Evolutionary conservation across 2,329 filamentous ascomycete species (phyloP).

Genomic region (Coccinonectria pachysandricola): DNA sequence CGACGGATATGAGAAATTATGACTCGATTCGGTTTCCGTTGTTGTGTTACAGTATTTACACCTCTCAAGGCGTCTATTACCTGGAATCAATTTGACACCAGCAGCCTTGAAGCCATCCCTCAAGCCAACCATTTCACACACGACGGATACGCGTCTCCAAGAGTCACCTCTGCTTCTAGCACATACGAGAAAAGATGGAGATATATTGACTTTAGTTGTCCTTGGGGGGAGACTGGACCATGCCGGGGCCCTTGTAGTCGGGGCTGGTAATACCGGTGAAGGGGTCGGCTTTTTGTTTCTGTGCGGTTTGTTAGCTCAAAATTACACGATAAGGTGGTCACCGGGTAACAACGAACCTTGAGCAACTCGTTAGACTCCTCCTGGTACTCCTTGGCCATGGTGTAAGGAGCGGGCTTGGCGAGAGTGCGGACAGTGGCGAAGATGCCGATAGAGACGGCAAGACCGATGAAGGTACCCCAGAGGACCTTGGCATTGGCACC

Average conservation of each 20-base stretch:
- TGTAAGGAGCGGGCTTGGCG: constrained; percentile 63
- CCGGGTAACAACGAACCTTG: constrained; percentile 48
- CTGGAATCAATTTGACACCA: constrained; percentile 23
- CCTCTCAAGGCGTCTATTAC: constrained; percentile 18
- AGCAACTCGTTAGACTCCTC: constrained; percentile 91
- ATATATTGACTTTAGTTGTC: constrained; percentile 29
- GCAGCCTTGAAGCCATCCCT: constrained; percentile 15
- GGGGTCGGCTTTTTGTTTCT: constrained; percentile 79
- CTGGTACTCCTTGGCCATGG: constrained; percentile 97
- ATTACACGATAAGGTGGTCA: background rate
- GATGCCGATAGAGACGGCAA: constrained; percentile 56
- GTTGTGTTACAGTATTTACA: constrained; percentile 37
- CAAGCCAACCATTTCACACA: constrained; percentile 26
- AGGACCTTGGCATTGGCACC: constrained; percentile 76
- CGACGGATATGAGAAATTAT: constrained; percentile 18
- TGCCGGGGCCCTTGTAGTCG: constrained; percentile 67
- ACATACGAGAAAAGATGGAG: constrained; percentile 24
- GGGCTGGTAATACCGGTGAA: constrained; percentile 74
- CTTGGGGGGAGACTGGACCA: constrained; percentile 60
- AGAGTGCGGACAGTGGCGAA: constrained; percentile 65
- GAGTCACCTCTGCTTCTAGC: constrained; percentile 23
- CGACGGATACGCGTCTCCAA: constrained; percentile 22
- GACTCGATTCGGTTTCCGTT: constrained; percentile 26
- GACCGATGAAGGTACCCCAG: constrained; percentile 58
- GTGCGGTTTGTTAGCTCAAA: constrained; percentile 15